These are phyloP conservation scores for Bolboschoenus planiculmis DNA, from an alignment of 176 grass and related monocot species.

Conservation along the genomic window DNA sequence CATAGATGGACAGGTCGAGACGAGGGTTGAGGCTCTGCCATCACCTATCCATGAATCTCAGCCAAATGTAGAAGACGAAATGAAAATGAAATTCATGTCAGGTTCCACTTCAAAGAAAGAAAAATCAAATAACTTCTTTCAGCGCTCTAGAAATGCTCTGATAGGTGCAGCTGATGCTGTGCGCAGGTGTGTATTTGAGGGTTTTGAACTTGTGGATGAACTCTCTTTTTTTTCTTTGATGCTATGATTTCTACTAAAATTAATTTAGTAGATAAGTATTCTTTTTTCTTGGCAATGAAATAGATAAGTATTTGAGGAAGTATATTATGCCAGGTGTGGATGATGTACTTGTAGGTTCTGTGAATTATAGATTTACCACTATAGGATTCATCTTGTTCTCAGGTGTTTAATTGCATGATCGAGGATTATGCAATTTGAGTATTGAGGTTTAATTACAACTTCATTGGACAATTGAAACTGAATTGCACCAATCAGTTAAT, in stretches of 20 bases:
- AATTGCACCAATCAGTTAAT: background rate
- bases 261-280: background rate
- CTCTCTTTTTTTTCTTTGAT: background rate
- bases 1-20: slow-evolving; percentile 76
- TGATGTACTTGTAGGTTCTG: background rate
- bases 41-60: slow-evolving; percentile 40
- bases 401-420: background rate
- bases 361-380: background rate
- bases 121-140: slow-evolving; percentile 84
- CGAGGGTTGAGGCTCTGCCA: slow-evolving; percentile 32
- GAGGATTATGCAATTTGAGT: background rate
- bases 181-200: slow-evolving; percentile 23
- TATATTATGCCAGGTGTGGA: background rate
- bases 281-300: background rate
- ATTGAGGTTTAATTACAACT: background rate
- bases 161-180: slow-evolving; percentile 89
- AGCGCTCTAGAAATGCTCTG: slow-evolving; percentile 85
- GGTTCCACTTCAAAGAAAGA: slow-evolving; percentile 67
- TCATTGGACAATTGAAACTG: background rate
- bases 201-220: background rate
- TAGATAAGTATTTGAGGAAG: background rate
- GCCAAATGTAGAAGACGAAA: slow-evolving; percentile 67
- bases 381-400: background rate
- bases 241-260: background rate
- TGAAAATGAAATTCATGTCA: slow-evolving; percentile 53